A percentile compares a stretch with the other conserved stretches of the same genome.
Conservation (phyloP, 2,329 filamentous ascomycete species). For the Geosmithia flava region DNA sequence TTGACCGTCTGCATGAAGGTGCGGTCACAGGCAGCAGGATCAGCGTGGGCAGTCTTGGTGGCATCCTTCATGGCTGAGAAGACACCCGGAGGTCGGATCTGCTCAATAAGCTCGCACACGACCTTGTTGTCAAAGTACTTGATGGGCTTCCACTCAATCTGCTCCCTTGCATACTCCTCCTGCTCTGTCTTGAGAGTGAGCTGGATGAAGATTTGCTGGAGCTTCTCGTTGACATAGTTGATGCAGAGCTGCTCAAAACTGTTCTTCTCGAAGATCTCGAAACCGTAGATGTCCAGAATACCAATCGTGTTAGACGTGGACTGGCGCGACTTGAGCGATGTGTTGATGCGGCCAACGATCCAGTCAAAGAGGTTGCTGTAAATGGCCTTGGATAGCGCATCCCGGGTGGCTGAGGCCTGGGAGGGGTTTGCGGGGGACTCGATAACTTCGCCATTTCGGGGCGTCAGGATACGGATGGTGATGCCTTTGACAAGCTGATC, state of each 20-base stretch:
- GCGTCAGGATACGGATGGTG: slow-evolving; percentile 74
- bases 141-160: slow-evolving; percentile 98
- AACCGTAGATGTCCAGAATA: slow-evolving; percentile 97
- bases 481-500: slow-evolving; percentile 74
- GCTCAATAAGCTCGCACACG: slow-evolving; percentile 93
- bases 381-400: slow-evolving; percentile 88
- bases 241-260: slow-evolving; percentile 98
- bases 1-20: slow-evolving; percentile 93
- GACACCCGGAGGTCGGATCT: slow-evolving; percentile 76
- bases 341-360: slow-evolving; percentile 90
- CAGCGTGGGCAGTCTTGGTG: slow-evolving; percentile 94
- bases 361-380: slow-evolving; percentile 98
- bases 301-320: slow-evolving; percentile 75
- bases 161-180: slow-evolving; percentile 89
- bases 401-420: slow-evolving; percentile 76
- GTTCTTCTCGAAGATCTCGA: slow-evolving; percentile 98
- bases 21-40: slow-evolving; percentile 84
- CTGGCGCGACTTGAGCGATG: slow-evolving; percentile 69
- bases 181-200: slow-evolving; percentile 93
- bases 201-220: slow-evolving; percentile 99
- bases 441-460: slow-evolving; percentile 52
- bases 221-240: slow-evolving; percentile 98
- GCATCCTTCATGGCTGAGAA: slow-evolving; percentile 96
- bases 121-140: slow-evolving; percentile 99
- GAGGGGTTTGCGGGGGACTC: slow-evolving; percentile 73